Evolutionary conservation across 257 asterid genomes (phyloP).

Genomic region (Solanum arcanum): DNA sequence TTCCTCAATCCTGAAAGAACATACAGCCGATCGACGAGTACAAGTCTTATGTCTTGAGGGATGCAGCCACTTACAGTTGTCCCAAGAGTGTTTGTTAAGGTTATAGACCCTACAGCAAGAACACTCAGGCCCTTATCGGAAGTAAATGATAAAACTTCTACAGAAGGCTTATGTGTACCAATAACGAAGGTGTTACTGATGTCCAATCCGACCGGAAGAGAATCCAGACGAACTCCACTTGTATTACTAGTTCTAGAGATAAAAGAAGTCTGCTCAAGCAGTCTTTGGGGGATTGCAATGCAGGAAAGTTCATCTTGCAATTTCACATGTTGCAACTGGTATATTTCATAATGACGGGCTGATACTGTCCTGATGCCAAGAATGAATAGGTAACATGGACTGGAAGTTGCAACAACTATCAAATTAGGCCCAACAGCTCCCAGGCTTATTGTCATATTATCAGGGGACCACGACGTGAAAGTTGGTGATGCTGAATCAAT

Average conservation of each 20-base stretch:
- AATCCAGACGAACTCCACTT: conserved; percentile 12
- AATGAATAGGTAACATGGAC: conserved; percentile 62
- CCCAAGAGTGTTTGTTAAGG: conserved; percentile 65
- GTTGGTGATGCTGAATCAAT: conserved; percentile 46
- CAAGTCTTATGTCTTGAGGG: conserved; percentile 94
- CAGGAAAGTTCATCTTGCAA: conserved; percentile 88
- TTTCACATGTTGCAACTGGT: conserved; percentile 61
- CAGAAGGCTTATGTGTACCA: conserved; percentile 97
- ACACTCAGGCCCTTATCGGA: conserved; percentile 53
- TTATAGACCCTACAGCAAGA: conserved; percentile 65
- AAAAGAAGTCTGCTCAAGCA: conserved; percentile 18
- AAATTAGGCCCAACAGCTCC: conserved; percentile 90
- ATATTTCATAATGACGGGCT: conserved; percentile 36
- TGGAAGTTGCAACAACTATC: conserved; percentile 76
- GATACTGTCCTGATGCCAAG: conserved; percentile 58
- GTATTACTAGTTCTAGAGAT: conserved; percentile 20
- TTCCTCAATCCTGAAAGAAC: conserved; percentile 92
- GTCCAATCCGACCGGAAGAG: conserved; percentile 23
- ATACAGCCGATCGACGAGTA: conserved; percentile 70
- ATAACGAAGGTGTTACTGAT: conserved; percentile 45
- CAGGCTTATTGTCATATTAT: conserved; percentile 56
- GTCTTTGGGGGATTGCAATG: conserved; percentile 63
- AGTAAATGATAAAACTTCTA: conserved; percentile 68
- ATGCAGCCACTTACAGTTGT: conserved; percentile 74
- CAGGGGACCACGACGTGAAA: conserved; percentile 66